Percentiles rank a stretch among this genome's conserved stretches.
phyloP scores from a whole-genome alignment of 768 basidiomycete genomes.

The Termitomyces bulborhizus region DNA sequence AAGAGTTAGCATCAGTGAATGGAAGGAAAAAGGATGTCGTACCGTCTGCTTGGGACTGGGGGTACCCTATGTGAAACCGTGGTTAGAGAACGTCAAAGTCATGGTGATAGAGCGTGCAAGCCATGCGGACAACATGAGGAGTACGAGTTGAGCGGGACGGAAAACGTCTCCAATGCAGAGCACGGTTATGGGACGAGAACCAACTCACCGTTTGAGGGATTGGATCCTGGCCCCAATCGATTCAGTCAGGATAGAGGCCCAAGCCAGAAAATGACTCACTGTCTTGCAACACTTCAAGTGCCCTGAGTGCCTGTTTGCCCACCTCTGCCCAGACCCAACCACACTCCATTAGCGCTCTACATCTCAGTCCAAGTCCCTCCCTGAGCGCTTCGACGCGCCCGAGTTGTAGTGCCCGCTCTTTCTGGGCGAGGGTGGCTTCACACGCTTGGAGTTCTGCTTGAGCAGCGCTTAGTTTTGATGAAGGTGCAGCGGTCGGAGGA shows the following conservation, averaged over 20 bases:
- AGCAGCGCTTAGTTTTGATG: slow-evolving; percentile 55
- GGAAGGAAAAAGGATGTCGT: background rate
- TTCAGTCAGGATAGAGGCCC: background rate
- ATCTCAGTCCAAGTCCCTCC: slow-evolving; percentile 57
- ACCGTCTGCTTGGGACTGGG: background rate
- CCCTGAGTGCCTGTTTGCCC: slow-evolving; percentile 53
- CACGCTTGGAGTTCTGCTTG: slow-evolving; percentile 81
- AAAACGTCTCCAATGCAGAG: too few species aligned
- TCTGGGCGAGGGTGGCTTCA: slow-evolving; percentile 63
- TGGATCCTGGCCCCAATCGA: background rate
- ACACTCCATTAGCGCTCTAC: slow-evolving; percentile 61
- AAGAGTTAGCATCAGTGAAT: background rate
- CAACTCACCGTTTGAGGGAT: background rate
- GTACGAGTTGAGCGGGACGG: too few species aligned
- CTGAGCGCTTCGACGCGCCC: slow-evolving; percentile 49
- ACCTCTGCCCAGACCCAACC: slow-evolving; percentile 64
- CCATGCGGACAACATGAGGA: too few species aligned
- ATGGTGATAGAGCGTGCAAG: too few species aligned
- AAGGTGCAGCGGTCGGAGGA: slow-evolving; percentile 16
- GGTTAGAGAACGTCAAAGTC: too few species aligned
- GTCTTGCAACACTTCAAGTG: slow-evolving; percentile 26
- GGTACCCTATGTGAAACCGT: too few species aligned
- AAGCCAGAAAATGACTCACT: background rate
- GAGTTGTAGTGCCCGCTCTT: slow-evolving; percentile 57
- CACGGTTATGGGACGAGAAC: too few species aligned